Conservation (phyloP, 257 asterid genomes). For the Leonotis leonurus region DNA sequence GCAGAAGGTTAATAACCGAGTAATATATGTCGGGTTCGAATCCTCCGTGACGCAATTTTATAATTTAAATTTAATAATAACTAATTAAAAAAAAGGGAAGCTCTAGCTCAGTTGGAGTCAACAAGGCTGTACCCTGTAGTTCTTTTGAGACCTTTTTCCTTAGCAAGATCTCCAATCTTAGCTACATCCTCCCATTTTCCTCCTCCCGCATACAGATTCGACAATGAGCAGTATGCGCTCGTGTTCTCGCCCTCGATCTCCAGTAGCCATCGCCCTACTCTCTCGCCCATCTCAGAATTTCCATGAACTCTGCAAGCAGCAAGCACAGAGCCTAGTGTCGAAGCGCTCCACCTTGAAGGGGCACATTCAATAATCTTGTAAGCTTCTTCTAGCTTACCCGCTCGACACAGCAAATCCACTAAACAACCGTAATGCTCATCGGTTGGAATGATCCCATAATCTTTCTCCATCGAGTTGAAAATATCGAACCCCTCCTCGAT, state of each 20-base stretch:
- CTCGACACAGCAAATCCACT: conserved; percentile 54
- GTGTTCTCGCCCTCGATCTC: conserved; percentile 32
- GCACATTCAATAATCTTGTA: conserved; percentile 18
- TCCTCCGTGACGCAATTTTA: too few species aligned
- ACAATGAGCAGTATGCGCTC: conserved; percentile 38
- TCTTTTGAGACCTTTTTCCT: conserved; percentile 38
- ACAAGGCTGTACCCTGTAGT: conserved; percentile 43
- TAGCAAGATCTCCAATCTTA: conserved; percentile 27
- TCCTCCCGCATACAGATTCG: conserved; percentile 47
- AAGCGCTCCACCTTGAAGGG: conserved; percentile 24
- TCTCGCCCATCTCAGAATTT: conserved; percentile 33
- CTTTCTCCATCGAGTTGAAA: conserved; percentile 41
- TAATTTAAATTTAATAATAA: too few species aligned
- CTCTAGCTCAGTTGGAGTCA: conserved; percentile 19
- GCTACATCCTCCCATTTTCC: conserved; percentile 50
- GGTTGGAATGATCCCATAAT: conserved; percentile 32
- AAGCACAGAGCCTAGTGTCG: conserved; percentile 41
- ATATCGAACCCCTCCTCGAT: conserved; percentile 34
- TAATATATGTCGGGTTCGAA: too few species aligned
- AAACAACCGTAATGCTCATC: conserved; percentile 60
- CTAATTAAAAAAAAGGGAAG: not conserved
- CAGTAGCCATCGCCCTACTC: conserved; percentile 36
- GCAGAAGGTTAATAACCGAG: too few species aligned
- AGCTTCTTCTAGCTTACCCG: conserved; percentile 53
- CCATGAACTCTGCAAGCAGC: conserved; percentile 52